phyloP scores from a whole-genome alignment of 202 grass and related monocot species.

The Bolboschoenoplectus hybrid region DNA sequence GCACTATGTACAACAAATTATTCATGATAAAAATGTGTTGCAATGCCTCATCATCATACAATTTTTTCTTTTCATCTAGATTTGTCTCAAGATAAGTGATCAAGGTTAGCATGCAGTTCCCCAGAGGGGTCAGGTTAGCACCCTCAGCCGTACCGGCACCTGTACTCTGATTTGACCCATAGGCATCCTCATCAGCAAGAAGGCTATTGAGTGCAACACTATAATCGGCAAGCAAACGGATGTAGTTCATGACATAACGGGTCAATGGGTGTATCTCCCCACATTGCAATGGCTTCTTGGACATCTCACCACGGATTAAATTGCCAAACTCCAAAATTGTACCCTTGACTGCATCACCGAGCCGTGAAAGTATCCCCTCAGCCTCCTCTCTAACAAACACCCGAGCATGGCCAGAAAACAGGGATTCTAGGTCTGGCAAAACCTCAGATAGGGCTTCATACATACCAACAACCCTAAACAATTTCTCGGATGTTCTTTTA shows the following conservation, averaged over 20 bases:
- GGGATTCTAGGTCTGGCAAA: conserved; percentile 60
- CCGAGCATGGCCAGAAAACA: conserved; percentile 69
- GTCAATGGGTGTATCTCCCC: conserved; percentile 84
- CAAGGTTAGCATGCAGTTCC: conserved; percentile 61
- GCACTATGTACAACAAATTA: conserved; percentile 86
- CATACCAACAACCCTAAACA: conserved; percentile 88
- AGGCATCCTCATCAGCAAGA: conserved; percentile 45
- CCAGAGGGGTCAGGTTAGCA: conserved; percentile 61
- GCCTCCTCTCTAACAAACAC: conserved; percentile 69
- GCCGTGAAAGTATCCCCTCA: conserved; percentile 59
- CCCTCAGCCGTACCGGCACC: conserved; percentile 44
- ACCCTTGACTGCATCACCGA: conserved; percentile 72
- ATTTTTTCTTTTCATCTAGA: conserved; percentile 70
- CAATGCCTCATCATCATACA: conserved; percentile 79
- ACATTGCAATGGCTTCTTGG: conserved; percentile 59
- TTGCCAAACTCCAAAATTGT: conserved; percentile 71
- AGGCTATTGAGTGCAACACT: conserved; percentile 56
- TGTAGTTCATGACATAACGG: conserved; percentile 92
- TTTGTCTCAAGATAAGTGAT: conserved; percentile 72
- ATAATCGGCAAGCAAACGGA: conserved; percentile 72
- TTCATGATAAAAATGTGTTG: conserved; percentile 97
- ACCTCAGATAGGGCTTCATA: conserved; percentile 79
- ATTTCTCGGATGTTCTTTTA: conserved; percentile 72
- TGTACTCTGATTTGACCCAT: background rate
- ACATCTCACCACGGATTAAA: conserved; percentile 68